Base-by-base conservation (phyloP, 345 rosid species). In the Euphorbia peplus region DNA sequence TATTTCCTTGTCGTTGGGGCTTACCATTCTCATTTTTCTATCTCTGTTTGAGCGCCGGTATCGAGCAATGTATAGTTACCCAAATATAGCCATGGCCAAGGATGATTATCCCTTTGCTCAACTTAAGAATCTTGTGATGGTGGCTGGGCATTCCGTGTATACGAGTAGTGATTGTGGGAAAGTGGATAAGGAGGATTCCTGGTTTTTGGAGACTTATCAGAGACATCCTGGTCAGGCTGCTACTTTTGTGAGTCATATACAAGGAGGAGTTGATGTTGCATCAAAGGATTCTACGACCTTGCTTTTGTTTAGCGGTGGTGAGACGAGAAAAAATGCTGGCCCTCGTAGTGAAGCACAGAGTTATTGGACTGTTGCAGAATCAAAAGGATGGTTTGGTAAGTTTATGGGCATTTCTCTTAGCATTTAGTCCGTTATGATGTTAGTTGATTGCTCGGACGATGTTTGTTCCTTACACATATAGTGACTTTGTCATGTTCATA, bases 261-360 rank as follows among this genome's bases (percentile, higher is more conserved):
- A 86, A 70, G 83, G 81, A 78, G 99, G 99, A 15, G 82, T 91
- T 58, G 83, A 84, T 28, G 75, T 75, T 72, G 82, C 84, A 0
- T 87, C 81, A 1, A 84, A 75, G 78, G 96, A 95, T 66, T 82
- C 84, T 15, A 76, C 63, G 44, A 83, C 99, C 74, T 76, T 95
- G 88, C 99, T 95, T 73, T 78, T 95, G 52, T 90, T 95, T 64
- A 95, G 99, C 58, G 99, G 99, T 28, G 99, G 99, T 67, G 95
- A 95, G 83, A 95, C 99, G 44, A 81, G 97, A 61, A 91, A 87
- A 78, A 90, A 90, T 44, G 99, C 99, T 0, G 99, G 99, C 47
- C 99, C 99, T 37, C 87, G 88, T 9, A 91, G 99, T 56, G 99
- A 95, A 83, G 99, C 93, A 18, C 99, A 91, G 90, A 91, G 99